A percentile compares a stretch with the other conserved stretches of the same genome.
Evolutionary conservation across 2,329 filamentous ascomycete species (phyloP).

Genomic region (Colletotrichum phormii): DNA sequence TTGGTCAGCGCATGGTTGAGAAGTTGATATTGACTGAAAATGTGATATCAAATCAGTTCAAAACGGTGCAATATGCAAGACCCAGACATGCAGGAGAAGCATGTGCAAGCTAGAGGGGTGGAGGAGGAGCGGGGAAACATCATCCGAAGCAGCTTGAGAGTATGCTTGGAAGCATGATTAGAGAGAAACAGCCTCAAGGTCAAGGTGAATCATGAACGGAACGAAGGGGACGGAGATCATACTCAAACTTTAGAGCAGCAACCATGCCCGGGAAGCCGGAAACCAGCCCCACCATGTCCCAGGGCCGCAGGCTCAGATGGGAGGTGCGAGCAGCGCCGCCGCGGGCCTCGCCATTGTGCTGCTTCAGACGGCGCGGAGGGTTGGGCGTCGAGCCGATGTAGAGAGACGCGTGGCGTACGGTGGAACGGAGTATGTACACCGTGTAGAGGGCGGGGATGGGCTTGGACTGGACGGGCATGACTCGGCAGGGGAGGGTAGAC

Average conservation of each 20-base stretch:
- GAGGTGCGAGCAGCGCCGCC: slow-evolving; percentile 87
- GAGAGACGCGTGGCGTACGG: slow-evolving; percentile 74
- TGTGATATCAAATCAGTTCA: not conserved
- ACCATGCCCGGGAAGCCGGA: slow-evolving; percentile 90
- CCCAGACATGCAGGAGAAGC: not conserved
- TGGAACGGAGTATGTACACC: slow-evolving; percentile 92
- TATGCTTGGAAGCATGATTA: not conserved
- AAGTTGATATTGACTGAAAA: not conserved
- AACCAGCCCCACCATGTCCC: slow-evolving; percentile 90
- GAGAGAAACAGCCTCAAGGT: not conserved
- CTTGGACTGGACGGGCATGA: slow-evolving; percentile 57
- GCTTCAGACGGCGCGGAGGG: slow-evolving; percentile 83
- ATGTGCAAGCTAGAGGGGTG: slow-evolving; percentile 21
- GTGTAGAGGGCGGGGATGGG: slow-evolving; percentile 91
- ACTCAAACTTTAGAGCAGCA: slow-evolving; percentile 95
- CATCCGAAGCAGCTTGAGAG: slow-evolving; percentile 20
- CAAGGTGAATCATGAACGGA: not conserved
- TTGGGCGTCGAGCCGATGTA: slow-evolving; percentile 96
- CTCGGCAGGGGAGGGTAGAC: slow-evolving; percentile 33
- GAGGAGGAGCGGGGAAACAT: slow-evolving; percentile 4
- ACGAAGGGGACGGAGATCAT: slow-evolving; percentile 39
- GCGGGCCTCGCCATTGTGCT: slow-evolving; percentile 88
- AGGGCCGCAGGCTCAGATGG: slow-evolving; percentile 76
- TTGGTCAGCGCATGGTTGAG: not conserved
- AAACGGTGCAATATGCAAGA: not conserved